Base-by-base conservation (phyloP, 345 rosid species). In the Brassica rapa region DNA sequence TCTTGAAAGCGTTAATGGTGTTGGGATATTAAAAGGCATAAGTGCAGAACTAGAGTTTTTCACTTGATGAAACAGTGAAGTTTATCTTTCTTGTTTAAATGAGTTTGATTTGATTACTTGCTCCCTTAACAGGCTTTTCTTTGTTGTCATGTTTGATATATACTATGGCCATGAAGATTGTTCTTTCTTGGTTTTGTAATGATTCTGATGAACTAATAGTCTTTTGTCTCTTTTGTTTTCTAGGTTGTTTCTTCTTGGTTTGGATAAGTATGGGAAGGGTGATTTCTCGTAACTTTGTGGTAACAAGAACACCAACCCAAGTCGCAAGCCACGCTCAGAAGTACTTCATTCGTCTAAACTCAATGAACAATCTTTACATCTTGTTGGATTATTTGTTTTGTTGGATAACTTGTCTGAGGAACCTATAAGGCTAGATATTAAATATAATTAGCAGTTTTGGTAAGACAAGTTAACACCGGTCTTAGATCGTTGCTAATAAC, bases 321-420 rank as follows among this genome's bases (percentile, higher is more conserved):
- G 98, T 94, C 10, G 98, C 98, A 11, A 94, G 98, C 83, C 98
- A 94, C 33, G 98, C 98, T 9, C 98, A 94, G 72, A 94, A 94
- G 82, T 92, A 92, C 79, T 94, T 92, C 83, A 91, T 91, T 55
- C 93, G 98, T 65, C 81, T 88, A 81, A 94, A 94, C 86, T 91
- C 92, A 3, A 91, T 89, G 90, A 94, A 94, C 85, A 94, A 94
- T 32, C 7, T 32, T 32, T 5, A 32, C 35, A 32, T 32, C 35
- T 32, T 32, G 35, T 32, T 5, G 35, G 35, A 32, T 32, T 30
- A 30, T 30, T 32, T 32, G 7, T 32, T 32, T 32, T 5, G 35
- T 32, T 32, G 1, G 35, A 32, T 32, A 32, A 32, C 35, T 32
- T 32, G 35, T 32, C 35, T 32, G 1, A 32, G 35, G 35, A 32